phyloP scores from a whole-genome alignment of 177 flowering plant species.

The Vitis hybrid region DNA sequence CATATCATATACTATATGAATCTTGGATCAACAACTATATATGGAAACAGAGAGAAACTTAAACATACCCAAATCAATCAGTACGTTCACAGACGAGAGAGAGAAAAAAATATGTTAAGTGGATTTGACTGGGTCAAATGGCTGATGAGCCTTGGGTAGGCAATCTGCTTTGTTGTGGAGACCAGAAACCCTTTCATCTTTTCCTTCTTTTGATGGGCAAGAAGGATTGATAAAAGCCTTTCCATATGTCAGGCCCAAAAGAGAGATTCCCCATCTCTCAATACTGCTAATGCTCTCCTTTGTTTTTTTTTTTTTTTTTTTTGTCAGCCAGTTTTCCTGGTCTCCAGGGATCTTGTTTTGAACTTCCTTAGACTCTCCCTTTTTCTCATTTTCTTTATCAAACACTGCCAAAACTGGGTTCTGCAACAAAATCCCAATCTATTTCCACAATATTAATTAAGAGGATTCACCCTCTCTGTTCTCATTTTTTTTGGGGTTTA shows the following conservation, averaged over 20 bases:
- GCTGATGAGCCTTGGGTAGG: not conserved
- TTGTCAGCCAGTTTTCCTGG: not conserved
- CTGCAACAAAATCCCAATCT: too few species aligned
- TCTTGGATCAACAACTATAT: not conserved
- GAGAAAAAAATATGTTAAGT: not conserved
- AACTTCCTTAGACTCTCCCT: not conserved
- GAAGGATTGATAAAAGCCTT: constrained; percentile 6
- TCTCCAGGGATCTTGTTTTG: constrained; percentile 9
- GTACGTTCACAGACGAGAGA: not conserved
- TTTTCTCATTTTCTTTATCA: too few species aligned
- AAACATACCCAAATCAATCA: not conserved
- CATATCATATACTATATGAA: too few species aligned
- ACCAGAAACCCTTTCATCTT: constrained; percentile 13
- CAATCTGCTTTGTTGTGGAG: constrained; percentile 7
- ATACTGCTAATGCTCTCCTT: constrained; percentile 7
- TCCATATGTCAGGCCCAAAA: constrained; percentile 9
- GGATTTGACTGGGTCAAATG: constrained; percentile 8
- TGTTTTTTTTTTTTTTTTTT: not conserved
- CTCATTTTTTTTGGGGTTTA: too few species aligned
- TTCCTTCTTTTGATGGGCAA: constrained; percentile 19
- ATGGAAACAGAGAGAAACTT: not conserved
- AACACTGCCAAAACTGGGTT: too few species aligned
- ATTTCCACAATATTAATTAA: too few species aligned
- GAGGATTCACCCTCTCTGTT: too few species aligned
- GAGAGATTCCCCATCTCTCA: not conserved